Conservation (phyloP, 139 green algal genomes). For the Nannochloris sp. region DNA sequence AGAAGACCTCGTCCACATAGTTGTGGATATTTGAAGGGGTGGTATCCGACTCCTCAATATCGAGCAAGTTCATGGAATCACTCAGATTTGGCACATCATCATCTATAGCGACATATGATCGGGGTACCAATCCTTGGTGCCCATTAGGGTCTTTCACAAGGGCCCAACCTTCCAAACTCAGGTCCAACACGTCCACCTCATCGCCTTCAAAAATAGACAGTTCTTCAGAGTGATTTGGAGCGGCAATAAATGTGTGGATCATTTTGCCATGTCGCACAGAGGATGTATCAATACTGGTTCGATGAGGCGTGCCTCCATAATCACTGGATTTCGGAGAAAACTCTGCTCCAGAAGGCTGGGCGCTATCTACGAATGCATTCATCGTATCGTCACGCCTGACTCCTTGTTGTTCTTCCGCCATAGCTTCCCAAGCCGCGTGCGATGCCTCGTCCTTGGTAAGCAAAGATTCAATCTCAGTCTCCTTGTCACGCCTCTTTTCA, state of each 20-base stretch:
- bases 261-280: slow-evolving; percentile 15
- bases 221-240: slow-evolving; percentile 28
- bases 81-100: background rate
- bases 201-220: slow-evolving; percentile 34
- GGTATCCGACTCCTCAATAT: too few species aligned
- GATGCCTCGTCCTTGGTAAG: background rate
- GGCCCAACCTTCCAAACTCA: slow-evolving; percentile 23
- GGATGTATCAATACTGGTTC: background rate
- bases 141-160: slow-evolving; percentile 24
- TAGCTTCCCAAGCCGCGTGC: background rate
- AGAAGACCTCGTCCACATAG: too few species aligned
- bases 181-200: slow-evolving; percentile 27
- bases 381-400: background rate
- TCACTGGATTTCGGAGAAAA: background rate
- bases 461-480: background rate
- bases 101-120: slow-evolving; percentile 18
- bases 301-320: background rate
- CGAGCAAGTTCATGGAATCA: too few species aligned
- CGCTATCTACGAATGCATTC: background rate
- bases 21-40: too few species aligned
- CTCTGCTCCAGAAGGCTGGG: background rate
- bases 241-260: slow-evolving; percentile 30
- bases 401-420: background rate
- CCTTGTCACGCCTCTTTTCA: background rate
- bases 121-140: slow-evolving; percentile 25